Evolutionary conservation across 768 basidiomycete species (phyloP), one percentile per base, ranked within the genome.

Genomic region (Phanerodontia chrysosporium): DNA sequence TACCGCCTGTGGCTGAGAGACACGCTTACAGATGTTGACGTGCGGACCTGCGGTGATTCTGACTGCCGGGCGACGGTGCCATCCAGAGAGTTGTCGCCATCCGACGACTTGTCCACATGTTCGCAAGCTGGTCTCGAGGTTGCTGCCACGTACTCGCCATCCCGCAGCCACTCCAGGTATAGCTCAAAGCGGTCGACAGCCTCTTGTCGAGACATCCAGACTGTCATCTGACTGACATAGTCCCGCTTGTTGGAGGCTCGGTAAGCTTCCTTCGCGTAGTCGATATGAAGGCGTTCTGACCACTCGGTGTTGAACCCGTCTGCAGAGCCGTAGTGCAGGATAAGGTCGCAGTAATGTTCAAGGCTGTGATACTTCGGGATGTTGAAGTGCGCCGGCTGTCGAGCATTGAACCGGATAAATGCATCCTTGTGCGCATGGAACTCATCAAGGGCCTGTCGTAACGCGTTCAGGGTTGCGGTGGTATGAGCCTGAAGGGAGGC

Each of bases 371-470:
- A 16, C 27, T 70, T 70, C 0, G 66, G 67, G 9, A 70, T 57
- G 32, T 61, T 61, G 49, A 57, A 57, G 25, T 52, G 49, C 22
- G 24, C 25, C 16, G 48, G 49, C 22, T 69, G 27, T 0, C 71
- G 70, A 22, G 74, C 64, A 1, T 72, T 70, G 7, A 72, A 62
- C 12, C 67, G 59, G 32, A 75, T 57, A 59, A 80, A 79, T 7
- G 74, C 64, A 6, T 65, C 39, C 57, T 78, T 78, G 62, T 74
- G 58, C 1, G 57, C 21, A 57, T 81, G 78, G 60, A 80, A 82
- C 0, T 18, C 8, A 1, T 59, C 13, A 0, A 78, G 67, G 0
- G 72, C 65, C 0, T 64, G 54, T 1, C 69, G 51, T 0, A 81
- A 53, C 4, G 51, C 32, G 0, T 44, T 22, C 0, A 79, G 69